Evolutionary conservation across 129 eudicot genomes (phyloP).

Genomic region (Scalesia atractyloides): DNA sequence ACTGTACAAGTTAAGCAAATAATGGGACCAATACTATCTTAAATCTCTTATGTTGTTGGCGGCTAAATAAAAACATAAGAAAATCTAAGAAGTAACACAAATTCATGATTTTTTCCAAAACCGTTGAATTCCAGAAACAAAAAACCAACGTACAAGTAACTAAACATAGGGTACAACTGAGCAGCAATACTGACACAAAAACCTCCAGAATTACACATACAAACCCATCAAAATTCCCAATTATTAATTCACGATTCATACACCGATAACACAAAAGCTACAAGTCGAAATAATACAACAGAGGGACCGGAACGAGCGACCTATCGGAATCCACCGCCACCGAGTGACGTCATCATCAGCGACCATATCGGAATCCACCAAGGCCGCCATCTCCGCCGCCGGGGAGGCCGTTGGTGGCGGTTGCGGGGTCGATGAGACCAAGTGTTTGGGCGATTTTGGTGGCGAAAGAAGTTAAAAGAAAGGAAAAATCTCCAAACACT

Average conservation of each 20-base stretch:
- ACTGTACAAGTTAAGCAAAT: too few species aligned
- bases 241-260: slow-evolving; percentile 18
- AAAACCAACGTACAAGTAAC: not conserved
- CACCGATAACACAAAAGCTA: not conserved
- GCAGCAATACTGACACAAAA: not conserved
- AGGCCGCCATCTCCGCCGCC: not conserved
- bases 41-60: too few species aligned
- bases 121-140: not conserved
- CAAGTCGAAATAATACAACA: slow-evolving; percentile 1
- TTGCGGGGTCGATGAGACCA: not conserved
- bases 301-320: not conserved
- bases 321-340: not conserved
- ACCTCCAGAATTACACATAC: not conserved
- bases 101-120: not conserved
- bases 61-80: not conserved
- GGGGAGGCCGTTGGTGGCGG: not conserved
- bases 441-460: slow-evolving; percentile 10
- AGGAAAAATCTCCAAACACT: slow-evolving; percentile 11
- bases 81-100: slow-evolving; percentile 9
- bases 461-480: slow-evolving; percentile 1
- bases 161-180: not conserved
- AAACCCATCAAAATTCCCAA: not conserved
- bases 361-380: not conserved
- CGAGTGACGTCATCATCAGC: slow-evolving; percentile 14
- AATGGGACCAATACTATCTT: too few species aligned